These are phyloP conservation scores for Penicillium sp. DNA, from an alignment of 2,329 filamentous ascomycete genomes.

Conservation along the genomic window DNA sequence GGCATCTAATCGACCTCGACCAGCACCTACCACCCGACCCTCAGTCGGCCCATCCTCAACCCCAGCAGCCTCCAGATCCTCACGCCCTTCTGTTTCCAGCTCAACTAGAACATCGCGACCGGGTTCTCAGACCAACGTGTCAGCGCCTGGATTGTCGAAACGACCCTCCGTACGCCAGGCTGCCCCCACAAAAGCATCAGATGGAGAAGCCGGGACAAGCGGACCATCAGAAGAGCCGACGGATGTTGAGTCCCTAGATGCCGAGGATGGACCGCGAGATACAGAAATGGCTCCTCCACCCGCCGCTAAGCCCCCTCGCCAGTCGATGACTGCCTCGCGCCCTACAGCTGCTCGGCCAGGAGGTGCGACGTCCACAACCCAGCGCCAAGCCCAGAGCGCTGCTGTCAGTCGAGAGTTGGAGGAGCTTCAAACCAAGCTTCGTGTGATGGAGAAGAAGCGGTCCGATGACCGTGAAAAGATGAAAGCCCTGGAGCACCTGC, in stretches of 20 bases:
- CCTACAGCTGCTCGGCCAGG: conserved; percentile 26
- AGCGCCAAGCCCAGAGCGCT: conserved; percentile 48
- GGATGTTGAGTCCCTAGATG: conserved; percentile 28
- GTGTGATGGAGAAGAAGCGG: conserved; percentile 83
- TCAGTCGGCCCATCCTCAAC: conserved; percentile 66
- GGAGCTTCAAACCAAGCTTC: conserved; percentile 82
- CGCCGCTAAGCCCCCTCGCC: conserved; percentile 23
- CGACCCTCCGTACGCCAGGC: conserved; percentile 35
- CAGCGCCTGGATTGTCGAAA: conserved; percentile 28
- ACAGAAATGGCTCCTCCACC: conserved; percentile 13
- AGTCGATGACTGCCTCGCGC: conserved; percentile 25
- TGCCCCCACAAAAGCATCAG: conserved; percentile 26
- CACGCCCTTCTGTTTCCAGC: conserved; percentile 42
- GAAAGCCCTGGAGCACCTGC: conserved; percentile 72
- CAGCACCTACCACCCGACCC: conserved; percentile 56
- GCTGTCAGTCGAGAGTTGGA: conserved; percentile 70
- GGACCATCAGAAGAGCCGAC: conserved; percentile 30
- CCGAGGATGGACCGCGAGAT: conserved; percentile 21
- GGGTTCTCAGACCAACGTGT: conserved; percentile 25
- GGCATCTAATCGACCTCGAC: conserved; percentile 51
- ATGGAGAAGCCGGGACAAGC: conserved; percentile 27
- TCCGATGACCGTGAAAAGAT: conserved; percentile 82
- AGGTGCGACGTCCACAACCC: conserved; percentile 32
- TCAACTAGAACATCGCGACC: conserved; percentile 35
- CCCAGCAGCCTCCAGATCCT: conserved; percentile 31